A percentile compares a stretch with the other conserved stretches of the same genome.
These are phyloP conservation scores for Berberis vulgaris DNA, from an alignment of 164 flowering plant genomes.

Conservation along the genomic window DNA sequence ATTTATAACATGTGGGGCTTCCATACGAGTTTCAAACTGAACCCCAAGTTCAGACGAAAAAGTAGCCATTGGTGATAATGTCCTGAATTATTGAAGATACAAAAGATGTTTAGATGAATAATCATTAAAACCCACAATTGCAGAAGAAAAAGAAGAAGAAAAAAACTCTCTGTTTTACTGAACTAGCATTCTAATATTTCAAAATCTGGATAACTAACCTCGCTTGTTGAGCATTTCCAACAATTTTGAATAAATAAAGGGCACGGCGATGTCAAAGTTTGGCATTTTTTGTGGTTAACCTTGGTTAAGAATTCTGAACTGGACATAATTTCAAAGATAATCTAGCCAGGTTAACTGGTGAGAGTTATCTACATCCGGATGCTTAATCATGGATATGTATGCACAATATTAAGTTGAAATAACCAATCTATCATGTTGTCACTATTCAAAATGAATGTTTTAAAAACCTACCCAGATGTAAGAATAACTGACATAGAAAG, in stretches of 20 bases:
- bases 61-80: constrained; percentile 83
- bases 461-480: constrained; percentile 77
- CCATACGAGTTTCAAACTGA: constrained; percentile 82
- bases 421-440: background rate
- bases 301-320: too few relatives aligned
- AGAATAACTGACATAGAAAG: constrained; percentile 73
- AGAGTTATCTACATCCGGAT: too few relatives aligned
- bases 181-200: too few relatives aligned
- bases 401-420: background rate
- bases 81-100: constrained; percentile 35
- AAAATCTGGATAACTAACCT: too few relatives aligned
- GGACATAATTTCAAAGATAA: too few relatives aligned
- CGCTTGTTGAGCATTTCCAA: too few relatives aligned
- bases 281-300: too few relatives aligned
- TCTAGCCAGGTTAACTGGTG: too few relatives aligned
- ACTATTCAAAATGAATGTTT: background rate
- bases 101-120: background rate
- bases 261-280: too few relatives aligned
- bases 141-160: background rate
- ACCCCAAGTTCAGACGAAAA: constrained; percentile 95
- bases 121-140: background rate
- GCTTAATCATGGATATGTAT: too few relatives aligned
- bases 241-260: too few relatives aligned
- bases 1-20: constrained; percentile 97
- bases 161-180: too few relatives aligned